Evolutionary conservation across 495 filamentous ascomycete species (phyloP).

Genomic region (Jackrogersella multiformis): DNA sequence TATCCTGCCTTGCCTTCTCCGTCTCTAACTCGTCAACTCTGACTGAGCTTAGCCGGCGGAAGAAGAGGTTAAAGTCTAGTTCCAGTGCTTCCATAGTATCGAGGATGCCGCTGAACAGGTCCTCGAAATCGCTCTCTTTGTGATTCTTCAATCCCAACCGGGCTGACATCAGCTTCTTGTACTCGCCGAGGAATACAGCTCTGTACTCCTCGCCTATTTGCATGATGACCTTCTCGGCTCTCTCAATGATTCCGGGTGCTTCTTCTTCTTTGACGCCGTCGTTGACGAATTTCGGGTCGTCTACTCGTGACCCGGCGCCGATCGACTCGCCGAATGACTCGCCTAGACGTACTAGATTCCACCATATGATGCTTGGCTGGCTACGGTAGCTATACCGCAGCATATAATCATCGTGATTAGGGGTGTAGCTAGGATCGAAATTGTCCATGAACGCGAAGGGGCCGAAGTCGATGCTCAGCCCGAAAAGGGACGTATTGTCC

Average conservation of each 20-base stretch:
- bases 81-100: constrained; percentile 81
- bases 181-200: constrained; percentile 83
- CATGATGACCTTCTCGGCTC: constrained; percentile 83
- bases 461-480: constrained; percentile 90
- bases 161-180: constrained; percentile 80
- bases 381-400: constrained; percentile 91
- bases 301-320: constrained; percentile 72
- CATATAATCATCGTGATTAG: constrained; percentile 93
- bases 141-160: constrained; percentile 76
- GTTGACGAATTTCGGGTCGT: constrained; percentile 72
- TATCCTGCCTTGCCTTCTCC: constrained; percentile 64
- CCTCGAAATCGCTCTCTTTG: constrained; percentile 77
- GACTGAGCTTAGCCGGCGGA: constrained; percentile 74
- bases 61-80: constrained; percentile 92
- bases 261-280: constrained; percentile 75
- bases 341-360: constrained; percentile 93
- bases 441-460: constrained; percentile 97
- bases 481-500: constrained; percentile 92
- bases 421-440: constrained; percentile 93
- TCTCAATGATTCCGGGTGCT: constrained; percentile 72
- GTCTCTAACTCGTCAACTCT: constrained; percentile 66
- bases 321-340: constrained; percentile 91
- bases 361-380: constrained; percentile 97
- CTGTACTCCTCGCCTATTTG: constrained; percentile 85
- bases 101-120: constrained; percentile 78